Percentiles rank a stretch among this genome's conserved stretches.
Conservation (phyloP, 2,329 filamentous ascomycete genomes). For the Exophiala oligosperma region DNA sequence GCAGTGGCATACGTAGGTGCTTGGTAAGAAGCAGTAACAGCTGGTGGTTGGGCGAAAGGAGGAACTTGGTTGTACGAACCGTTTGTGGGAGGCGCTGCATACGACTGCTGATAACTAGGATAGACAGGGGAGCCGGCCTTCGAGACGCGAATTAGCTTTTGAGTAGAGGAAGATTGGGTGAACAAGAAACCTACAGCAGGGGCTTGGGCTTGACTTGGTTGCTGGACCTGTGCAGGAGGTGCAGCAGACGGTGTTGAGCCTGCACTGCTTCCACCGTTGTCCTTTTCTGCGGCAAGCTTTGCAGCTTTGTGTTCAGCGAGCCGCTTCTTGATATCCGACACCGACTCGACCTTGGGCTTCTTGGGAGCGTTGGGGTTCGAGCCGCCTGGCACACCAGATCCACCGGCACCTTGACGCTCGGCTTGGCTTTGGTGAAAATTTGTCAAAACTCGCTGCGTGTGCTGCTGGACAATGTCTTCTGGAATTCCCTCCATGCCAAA, state of each 20-base stretch:
- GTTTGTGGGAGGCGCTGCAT: conserved; percentile 23
- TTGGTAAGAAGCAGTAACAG: conserved; percentile 19
- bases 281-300: conserved; percentile 57
- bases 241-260: conserved; percentile 57
- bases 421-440: conserved; percentile 84
- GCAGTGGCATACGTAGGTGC: conserved; percentile 14
- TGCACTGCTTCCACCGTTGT: conserved; percentile 56
- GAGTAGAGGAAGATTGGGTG: background rate
- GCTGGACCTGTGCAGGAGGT: conserved; percentile 45
- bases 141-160: conserved; percentile 3
- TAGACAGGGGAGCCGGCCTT: conserved; percentile 23
- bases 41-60: conserved; percentile 22
- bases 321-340: conserved; percentile 77
- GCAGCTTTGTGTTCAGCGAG: conserved; percentile 74
- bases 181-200: conserved; percentile 47
- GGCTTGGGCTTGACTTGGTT: conserved; percentile 13
- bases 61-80: conserved; percentile 27
- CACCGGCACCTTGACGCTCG: conserved; percentile 76
- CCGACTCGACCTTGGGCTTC: conserved; percentile 69
- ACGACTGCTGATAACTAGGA: conserved; percentile 27
- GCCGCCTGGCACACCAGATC: conserved; percentile 74
- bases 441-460: conserved; percentile 82
- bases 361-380: conserved; percentile 50
- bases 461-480: conserved; percentile 76
- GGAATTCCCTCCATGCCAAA: conserved; percentile 98